Base-by-base conservation (phyloP, 805 yeast genomes). In the Yamadazyma phyllophila region DNA sequence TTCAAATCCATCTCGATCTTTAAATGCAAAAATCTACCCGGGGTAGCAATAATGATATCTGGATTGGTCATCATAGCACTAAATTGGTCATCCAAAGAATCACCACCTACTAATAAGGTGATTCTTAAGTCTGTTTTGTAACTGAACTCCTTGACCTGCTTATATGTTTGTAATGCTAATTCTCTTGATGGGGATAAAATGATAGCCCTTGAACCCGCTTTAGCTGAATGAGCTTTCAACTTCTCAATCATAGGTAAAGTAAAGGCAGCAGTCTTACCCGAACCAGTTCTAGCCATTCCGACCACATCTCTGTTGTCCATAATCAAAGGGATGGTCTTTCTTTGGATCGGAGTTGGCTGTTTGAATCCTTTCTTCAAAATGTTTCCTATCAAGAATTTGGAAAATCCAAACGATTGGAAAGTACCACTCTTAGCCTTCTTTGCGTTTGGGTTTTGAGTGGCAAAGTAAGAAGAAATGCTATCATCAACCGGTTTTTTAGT, bases 231-330 rank as follows among this genome's bases (percentile, higher is more conserved):
- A 1, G 81, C 66, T 63, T 88, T 88, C 55, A 92, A 74, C 60
- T 80, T 83, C 57, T 94, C 97, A 52, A 94, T 76, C 72, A 94
- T 75, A 2, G 99, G 99, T 44, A 94, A 69, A 15, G 88, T 78
- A 62, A 94, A 94, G 1, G 99, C 98, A 7, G 99, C 99, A 0
- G 99, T 94, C 62, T 94, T 94, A 75, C 99, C 99, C 20, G 96
- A 88, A 58, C 99, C 99, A 0, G 99, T 94, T 60, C 99, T 79
- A 12, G 99, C 99, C 99, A 94, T 94, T 61, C 97, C 99, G 12
- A 94, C 99, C 35, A 94, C 96, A 67, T 94, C 99, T 60, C 95
- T 77, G 45, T 82, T 85, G 39, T 86, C 88, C 71, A 94, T 71
- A 48, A 94, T 83, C 45, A 90, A 73, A 0, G 99, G 99, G 47